These are phyloP conservation scores for Phytopythium vexans DNA, from an alignment of 352 stramenopile genomes.

Conservation along the genomic window DNA sequence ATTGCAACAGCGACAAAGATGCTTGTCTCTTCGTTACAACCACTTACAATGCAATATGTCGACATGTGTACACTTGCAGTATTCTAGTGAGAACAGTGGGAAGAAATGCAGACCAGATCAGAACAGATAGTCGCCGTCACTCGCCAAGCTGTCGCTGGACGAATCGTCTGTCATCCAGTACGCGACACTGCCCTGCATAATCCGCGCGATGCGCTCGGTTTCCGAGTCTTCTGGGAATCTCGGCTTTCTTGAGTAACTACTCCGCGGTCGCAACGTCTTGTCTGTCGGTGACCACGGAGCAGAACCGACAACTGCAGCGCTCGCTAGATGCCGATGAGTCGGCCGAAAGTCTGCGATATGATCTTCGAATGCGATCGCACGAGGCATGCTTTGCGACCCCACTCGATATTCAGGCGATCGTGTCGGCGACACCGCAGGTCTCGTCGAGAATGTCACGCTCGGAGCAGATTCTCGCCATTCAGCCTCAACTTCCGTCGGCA, in stretches of 20 bases:
- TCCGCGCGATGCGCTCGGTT: slow-evolving; percentile 74
- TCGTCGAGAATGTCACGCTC: too few relatives aligned
- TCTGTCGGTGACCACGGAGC: slow-evolving; percentile 1
- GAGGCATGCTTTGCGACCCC: too few relatives aligned
- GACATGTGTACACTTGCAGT: too few relatives aligned
- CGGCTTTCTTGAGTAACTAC: background rate
- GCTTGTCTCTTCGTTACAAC: too few relatives aligned
- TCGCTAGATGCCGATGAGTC: background rate
- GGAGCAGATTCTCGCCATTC: too few relatives aligned
- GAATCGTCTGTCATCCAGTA: slow-evolving; percentile 40
- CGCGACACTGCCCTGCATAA: slow-evolving; percentile 70
- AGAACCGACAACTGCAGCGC: slow-evolving; percentile 1
- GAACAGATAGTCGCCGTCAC: background rate
- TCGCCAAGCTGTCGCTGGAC: too few relatives aligned
- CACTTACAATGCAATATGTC: too few relatives aligned
- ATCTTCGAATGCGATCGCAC: background rate
- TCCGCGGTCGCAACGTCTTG: slow-evolving; percentile 2
- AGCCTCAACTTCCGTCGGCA: too few relatives aligned
- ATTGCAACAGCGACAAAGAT: too few relatives aligned
- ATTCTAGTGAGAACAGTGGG: background rate
- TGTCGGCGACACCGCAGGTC: too few relatives aligned
- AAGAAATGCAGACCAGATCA: slow-evolving; percentile 1
- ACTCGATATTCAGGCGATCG: too few relatives aligned
- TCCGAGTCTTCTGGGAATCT: slow-evolving; percentile 43
- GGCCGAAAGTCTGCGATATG: background rate